A percentile compares a stretch with the other conserved stretches of the same genome.
Conservation (phyloP, 345 rosid species). For the Geranium brycei region DNA sequence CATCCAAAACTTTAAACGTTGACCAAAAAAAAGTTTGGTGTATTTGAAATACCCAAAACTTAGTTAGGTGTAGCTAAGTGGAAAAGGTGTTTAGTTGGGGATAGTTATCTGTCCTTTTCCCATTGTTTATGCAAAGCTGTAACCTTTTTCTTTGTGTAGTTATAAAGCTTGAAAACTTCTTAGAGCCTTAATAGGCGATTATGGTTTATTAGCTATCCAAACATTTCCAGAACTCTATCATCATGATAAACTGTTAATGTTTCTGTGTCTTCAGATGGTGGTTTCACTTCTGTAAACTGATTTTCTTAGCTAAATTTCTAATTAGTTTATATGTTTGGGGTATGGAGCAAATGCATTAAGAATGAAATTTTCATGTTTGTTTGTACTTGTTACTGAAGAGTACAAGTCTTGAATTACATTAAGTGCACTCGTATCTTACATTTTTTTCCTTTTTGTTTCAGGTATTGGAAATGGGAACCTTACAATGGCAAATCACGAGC, state of each 20-base stretch:
- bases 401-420: not conserved
- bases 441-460: slow-evolving; percentile 6
- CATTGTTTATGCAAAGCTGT: no score
- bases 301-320: not conserved
- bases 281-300: not conserved
- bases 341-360: not conserved
- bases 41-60: no score
- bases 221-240: not conserved
- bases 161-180: no score
- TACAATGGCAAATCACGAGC: slow-evolving; percentile 16
- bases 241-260: not conserved
- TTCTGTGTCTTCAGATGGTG: not conserved
- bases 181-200: no score
- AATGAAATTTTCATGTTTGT: slow-evolving; percentile 2
- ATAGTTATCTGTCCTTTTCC: no score
- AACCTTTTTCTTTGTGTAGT: no score
- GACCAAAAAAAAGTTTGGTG: no score
- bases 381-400: not conserved
- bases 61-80: no score
- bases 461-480: slow-evolving; percentile 16
- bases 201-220: not conserved
- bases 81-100: no score
- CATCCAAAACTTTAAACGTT: no score
- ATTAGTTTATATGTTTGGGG: not conserved
- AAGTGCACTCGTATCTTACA: not conserved